Conservation (phyloP, 1,284 basidiomycete species). For the Austroboletus novae-zelandiae region DNA sequence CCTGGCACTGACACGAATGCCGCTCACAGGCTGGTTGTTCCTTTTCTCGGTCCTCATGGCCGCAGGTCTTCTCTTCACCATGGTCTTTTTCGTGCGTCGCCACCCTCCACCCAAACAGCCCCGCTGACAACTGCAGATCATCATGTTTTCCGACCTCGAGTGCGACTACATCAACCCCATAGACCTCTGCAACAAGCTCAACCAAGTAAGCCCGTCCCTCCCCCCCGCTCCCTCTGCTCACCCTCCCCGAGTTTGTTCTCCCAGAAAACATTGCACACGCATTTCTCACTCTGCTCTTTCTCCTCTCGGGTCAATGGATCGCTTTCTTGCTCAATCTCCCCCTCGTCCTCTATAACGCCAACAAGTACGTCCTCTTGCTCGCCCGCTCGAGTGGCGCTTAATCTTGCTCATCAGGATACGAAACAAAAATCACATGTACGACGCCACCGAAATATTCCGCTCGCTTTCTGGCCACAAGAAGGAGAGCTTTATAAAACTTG, state of each 20-base stretch:
- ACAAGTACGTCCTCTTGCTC: conserved; percentile 68
- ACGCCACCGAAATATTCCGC: conserved; percentile 99
- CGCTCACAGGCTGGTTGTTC: conserved; percentile 83
- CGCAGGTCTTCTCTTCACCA: conserved; percentile 91
- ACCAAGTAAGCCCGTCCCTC: conserved; percentile 62
- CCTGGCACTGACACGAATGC: no score
- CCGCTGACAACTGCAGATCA: conserved; percentile 64
- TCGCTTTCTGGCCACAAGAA: conserved; percentile 95
- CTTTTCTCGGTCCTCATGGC: conserved; percentile 92
- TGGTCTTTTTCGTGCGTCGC: conserved; percentile 93
- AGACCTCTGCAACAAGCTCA: conserved; percentile 99
- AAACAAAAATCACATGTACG: conserved; percentile 96
- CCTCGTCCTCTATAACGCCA: conserved; percentile 87
- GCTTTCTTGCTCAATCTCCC: conserved; percentile 93
- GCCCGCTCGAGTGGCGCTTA: no score
- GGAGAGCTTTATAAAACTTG: conserved; percentile 95
- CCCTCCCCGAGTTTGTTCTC: conserved; percentile 78
- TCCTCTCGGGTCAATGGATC: conserved; percentile 94
- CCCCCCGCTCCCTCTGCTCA: background rate
- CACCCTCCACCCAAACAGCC: background rate
- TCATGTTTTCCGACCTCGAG: conserved; percentile 99
- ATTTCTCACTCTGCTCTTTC: conserved; percentile 83
- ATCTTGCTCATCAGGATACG: conserved; percentile 63
- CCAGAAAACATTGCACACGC: conserved; percentile 97
- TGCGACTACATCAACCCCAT: conserved; percentile 99